Conservation (phyloP, 2,329 filamentous ascomycete species). For the Lachnellula arida region DNA sequence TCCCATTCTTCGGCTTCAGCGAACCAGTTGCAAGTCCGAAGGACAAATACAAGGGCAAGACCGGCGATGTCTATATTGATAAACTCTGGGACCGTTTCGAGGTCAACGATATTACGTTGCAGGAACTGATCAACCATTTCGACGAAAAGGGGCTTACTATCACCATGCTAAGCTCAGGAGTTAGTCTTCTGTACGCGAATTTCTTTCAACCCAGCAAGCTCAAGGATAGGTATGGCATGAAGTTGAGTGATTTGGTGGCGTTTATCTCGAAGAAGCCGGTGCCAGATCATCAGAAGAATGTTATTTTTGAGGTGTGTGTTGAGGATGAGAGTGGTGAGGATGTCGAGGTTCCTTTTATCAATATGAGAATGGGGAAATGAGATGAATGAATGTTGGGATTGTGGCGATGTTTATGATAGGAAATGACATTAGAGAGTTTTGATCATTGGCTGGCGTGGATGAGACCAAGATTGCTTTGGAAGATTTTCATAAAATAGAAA, state of each 20-base stretch:
- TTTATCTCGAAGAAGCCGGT: conserved; percentile 88
- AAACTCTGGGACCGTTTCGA: conserved; percentile 99
- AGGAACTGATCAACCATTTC: conserved; percentile 79
- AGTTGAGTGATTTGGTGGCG: conserved; percentile 84
- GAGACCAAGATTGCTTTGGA: not conserved
- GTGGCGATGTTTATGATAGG: conserved; percentile 12
- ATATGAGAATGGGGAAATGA: conserved; percentile 57
- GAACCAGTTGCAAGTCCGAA: conserved; percentile 94
- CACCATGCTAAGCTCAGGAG: conserved; percentile 94
- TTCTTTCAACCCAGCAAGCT: conserved; percentile 78
- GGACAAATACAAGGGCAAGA: conserved; percentile 76
- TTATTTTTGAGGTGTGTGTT: conserved; percentile 93
- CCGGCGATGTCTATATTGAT: conserved; percentile 79
- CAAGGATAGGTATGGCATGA: conserved; percentile 77
- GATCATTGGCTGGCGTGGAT: not conserved
- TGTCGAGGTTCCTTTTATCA: conserved; percentile 95
- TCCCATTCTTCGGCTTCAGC: conserved; percentile 98
- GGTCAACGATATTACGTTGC: conserved; percentile 76
- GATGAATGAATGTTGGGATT: conserved; percentile 10
- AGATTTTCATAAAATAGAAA: conserved; percentile 1
- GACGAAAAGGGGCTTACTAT: conserved; percentile 74
- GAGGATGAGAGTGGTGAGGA: conserved; percentile 88
- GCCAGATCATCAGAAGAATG: conserved; percentile 85
- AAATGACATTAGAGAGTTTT: conserved; percentile 10
- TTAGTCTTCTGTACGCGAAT: conserved; percentile 87